Percentiles rank a stretch among this genome's conserved stretches.
These are phyloP conservation scores for Psilocybe mexicana DNA, from an alignment of 1,284 basidiomycete genomes.

Conservation along the genomic window DNA sequence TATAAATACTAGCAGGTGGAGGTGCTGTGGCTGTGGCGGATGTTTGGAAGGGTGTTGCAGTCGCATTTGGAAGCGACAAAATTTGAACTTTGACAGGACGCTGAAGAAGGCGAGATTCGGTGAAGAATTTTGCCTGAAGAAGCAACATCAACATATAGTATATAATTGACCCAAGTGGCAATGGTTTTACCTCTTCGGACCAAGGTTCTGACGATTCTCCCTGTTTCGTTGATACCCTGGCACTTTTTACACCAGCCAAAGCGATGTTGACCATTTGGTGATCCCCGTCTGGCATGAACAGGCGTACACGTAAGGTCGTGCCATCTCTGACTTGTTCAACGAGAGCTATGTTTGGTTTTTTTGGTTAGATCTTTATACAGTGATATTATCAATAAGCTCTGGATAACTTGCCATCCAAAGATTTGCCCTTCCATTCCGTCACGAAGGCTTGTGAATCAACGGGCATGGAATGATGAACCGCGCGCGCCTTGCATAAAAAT, in stretches of 20 bases:
- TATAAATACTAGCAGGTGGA: slow-evolving; percentile 80
- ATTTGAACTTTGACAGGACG: slow-evolving; percentile 85
- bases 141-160: slow-evolving; percentile 24
- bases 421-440: slow-evolving; percentile 87
- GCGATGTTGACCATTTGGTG: slow-evolving; percentile 88
- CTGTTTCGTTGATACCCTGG: slow-evolving; percentile 71
- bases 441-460: slow-evolving; percentile 88
- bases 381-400: not conserved
- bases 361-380: not conserved
- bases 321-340: slow-evolving; percentile 96
- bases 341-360: slow-evolving; percentile 54
- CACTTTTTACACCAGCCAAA: slow-evolving; percentile 84
- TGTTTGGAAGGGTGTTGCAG: slow-evolving; percentile 81
- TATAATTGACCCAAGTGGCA: not conserved
- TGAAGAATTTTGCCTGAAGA: slow-evolving; percentile 87
- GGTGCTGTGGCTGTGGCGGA: slow-evolving; percentile 57
- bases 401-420: slow-evolving; percentile 70
- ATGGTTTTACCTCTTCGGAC: slow-evolving; percentile 75
- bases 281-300: slow-evolving; percentile 84
- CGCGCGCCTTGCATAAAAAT: slow-evolving; percentile 55
- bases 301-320: slow-evolving; percentile 84
- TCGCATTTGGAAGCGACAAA: slow-evolving; percentile 83
- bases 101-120: slow-evolving; percentile 90
- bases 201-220: slow-evolving; percentile 79
- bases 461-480: slow-evolving; percentile 88